A percentile compares a stretch with the other conserved stretches of the same genome.
phyloP scores from a whole-genome alignment of 2,329 filamentous ascomycete species.

The Corinectria fuckeliana region DNA sequence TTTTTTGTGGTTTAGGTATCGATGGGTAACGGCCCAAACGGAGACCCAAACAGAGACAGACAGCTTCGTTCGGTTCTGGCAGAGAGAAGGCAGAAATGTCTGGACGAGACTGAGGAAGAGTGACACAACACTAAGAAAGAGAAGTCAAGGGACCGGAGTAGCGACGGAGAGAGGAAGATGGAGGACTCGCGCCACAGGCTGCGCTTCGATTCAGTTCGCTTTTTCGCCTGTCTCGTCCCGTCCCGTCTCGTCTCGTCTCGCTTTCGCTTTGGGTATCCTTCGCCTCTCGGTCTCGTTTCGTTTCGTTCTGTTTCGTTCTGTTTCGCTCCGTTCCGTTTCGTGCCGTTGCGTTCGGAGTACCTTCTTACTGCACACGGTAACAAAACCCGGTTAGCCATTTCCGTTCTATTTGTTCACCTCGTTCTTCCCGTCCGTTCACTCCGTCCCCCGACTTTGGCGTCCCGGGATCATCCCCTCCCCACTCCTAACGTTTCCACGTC shows the following conservation, averaged over 20 bases:
- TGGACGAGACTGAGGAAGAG: background rate
- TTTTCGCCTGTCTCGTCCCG: background rate
- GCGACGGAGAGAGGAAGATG: background rate
- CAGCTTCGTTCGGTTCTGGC: too few species aligned
- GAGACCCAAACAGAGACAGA: too few species aligned
- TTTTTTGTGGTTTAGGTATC: too few species aligned
- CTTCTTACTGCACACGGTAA: background rate
- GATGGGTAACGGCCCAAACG: too few species aligned
- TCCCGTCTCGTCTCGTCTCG: background rate
- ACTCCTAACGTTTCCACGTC: constrained; percentile 16
- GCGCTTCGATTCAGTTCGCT: background rate
- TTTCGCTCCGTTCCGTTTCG: background rate
- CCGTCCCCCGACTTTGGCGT: constrained; percentile 4
- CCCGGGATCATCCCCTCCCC: constrained; percentile 17
- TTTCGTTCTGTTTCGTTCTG: background rate
- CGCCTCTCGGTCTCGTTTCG: background rate
- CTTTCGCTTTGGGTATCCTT: background rate
- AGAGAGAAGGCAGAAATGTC: background rate
- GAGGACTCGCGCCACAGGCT: background rate
- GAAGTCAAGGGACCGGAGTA: background rate
- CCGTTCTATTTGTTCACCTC: background rate
- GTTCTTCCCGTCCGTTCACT: background rate
- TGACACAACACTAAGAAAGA: background rate
- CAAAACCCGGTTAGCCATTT: background rate
- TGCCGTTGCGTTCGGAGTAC: background rate